Conservation (phyloP, 805 yeast species). For the Starmerella tilneyi region DNA sequence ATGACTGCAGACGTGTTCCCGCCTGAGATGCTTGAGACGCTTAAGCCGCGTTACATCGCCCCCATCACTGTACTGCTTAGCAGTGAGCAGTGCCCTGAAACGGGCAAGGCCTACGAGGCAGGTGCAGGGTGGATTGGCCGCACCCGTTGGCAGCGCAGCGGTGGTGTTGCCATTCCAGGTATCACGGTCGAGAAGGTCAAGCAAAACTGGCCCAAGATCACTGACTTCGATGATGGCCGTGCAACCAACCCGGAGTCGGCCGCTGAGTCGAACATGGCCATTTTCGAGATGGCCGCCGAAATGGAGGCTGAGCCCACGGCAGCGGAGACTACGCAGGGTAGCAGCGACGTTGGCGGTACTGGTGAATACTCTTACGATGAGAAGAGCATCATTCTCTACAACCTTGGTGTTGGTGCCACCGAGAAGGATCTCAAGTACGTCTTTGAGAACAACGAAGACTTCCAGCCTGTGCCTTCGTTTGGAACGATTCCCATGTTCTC, state of each 20-base stretch:
- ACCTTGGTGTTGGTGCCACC: slow-evolving; percentile 79
- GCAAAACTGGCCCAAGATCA: slow-evolving; percentile 55
- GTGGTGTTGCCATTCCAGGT: slow-evolving; percentile 55
- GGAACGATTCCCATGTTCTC: slow-evolving; percentile 82
- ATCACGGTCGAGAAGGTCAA: slow-evolving; percentile 60
- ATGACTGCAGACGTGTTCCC: slow-evolving; percentile 87
- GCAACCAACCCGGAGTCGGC: slow-evolving; percentile 51
- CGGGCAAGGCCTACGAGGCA: slow-evolving; percentile 78
- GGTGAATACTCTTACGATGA: slow-evolving; percentile 50
- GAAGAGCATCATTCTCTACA: slow-evolving; percentile 70
- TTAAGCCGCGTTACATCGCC: slow-evolving; percentile 80
- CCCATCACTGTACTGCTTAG: slow-evolving; percentile 74
- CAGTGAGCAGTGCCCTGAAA: slow-evolving; percentile 60
- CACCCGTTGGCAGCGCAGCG: slow-evolving; percentile 90
- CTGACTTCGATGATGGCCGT: slow-evolving; percentile 49
- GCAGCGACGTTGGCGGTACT: slow-evolving; percentile 40
- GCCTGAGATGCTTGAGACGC: slow-evolving; percentile 68
- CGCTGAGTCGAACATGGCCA: slow-evolving; percentile 70
- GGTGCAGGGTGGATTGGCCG: slow-evolving; percentile 97
- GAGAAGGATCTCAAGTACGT: slow-evolving; percentile 65
- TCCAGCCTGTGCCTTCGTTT: slow-evolving; percentile 79
- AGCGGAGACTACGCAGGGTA: slow-evolving; percentile 33
- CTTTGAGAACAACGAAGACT: slow-evolving; percentile 65
- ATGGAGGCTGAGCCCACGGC: slow-evolving; percentile 38
- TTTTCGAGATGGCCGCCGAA: slow-evolving; percentile 41